A percentile compares a stretch with the other conserved stretches of the same genome.
These are phyloP conservation scores for Monosporascus sp. DNA, from an alignment of 2,329 filamentous ascomycete genomes.

Conservation along the genomic window DNA sequence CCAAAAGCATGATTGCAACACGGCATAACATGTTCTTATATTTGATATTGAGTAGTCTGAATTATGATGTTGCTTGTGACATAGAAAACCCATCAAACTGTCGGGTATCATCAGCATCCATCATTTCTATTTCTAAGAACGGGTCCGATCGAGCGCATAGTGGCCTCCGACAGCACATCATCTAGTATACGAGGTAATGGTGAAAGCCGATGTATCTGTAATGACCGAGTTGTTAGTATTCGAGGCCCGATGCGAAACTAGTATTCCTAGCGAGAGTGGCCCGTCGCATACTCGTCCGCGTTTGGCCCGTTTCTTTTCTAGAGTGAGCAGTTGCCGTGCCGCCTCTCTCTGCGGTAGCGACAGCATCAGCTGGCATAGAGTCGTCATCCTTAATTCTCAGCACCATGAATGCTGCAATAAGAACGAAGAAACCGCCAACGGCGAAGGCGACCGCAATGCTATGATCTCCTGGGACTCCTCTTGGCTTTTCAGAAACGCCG, in stretches of 20 bases:
- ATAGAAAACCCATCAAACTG: too few species aligned
- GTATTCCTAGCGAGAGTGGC: constrained; percentile 42
- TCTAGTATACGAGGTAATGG: too few species aligned
- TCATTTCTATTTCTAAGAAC: too few species aligned
- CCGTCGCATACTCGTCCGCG: constrained; percentile 38
- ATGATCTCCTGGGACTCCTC: constrained; percentile 76
- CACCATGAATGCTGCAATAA: constrained; percentile 72
- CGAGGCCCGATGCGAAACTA: constrained; percentile 42
- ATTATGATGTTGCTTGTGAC: too few species aligned
- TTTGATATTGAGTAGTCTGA: too few species aligned
- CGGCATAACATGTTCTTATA: too few species aligned
- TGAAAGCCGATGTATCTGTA: too few species aligned
- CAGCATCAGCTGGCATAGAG: constrained; percentile 30
- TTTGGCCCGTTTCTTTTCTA: constrained; percentile 36
- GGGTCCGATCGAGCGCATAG: too few species aligned
- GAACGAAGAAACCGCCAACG: constrained; percentile 72
- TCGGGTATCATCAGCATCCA: too few species aligned
- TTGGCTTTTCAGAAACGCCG: constrained; percentile 76
- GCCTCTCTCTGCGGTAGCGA: constrained; percentile 38
- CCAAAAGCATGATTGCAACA: too few species aligned
- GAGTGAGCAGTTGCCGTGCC: constrained; percentile 27
- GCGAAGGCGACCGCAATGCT: constrained; percentile 84
- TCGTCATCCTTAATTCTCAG: constrained; percentile 59
- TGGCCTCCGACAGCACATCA: too few species aligned
- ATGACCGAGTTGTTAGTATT: constrained; percentile 30